These are phyloP conservation scores for Vitis riparia DNA, from an alignment of 164 flowering plant species.

Conservation along the genomic window DNA sequence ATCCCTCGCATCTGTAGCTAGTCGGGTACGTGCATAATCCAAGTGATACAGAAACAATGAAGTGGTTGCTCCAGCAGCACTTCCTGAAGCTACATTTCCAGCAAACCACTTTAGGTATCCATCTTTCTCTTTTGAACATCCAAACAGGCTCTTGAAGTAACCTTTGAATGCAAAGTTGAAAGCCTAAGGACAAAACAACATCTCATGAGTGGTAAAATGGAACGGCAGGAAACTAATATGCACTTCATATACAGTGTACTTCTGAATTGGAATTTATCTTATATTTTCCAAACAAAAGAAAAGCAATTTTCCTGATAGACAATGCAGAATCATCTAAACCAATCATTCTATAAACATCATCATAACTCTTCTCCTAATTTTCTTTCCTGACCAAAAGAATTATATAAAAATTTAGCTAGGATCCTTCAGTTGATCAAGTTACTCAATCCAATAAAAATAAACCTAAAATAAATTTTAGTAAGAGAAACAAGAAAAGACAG, in stretches of 20 bases:
- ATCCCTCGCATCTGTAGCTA: constrained; percentile 78
- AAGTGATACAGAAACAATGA: constrained; percentile 84
- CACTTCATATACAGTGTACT: neutral
- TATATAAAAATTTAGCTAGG: no score
- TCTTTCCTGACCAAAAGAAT: no score
- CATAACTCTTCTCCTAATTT: no score
- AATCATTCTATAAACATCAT: neutral
- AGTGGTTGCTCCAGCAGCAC: constrained; percentile 99
- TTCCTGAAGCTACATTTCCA: constrained; percentile 94
- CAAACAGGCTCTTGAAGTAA: constrained; percentile 77
- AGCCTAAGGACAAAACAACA: constrained; percentile 55
- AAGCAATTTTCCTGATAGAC: neutral
- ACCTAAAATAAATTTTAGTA: no score
- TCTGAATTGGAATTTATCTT: no score
- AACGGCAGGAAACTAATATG: constrained; percentile 5
- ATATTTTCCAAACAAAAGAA: neutral
- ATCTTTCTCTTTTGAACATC: constrained; percentile 87
- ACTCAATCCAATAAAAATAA: no score
- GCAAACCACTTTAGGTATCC: constrained; percentile 85
- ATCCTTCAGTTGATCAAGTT: no score
- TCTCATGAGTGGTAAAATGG: constrained; percentile 19
- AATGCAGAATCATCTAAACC: neutral
- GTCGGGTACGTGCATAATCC: constrained; percentile 92
- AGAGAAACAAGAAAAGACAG: no score
- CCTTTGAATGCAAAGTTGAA: constrained; percentile 98